Conservation (phyloP, 1,139 yeast species). For the Yamadazyma blattariae region DNA sequence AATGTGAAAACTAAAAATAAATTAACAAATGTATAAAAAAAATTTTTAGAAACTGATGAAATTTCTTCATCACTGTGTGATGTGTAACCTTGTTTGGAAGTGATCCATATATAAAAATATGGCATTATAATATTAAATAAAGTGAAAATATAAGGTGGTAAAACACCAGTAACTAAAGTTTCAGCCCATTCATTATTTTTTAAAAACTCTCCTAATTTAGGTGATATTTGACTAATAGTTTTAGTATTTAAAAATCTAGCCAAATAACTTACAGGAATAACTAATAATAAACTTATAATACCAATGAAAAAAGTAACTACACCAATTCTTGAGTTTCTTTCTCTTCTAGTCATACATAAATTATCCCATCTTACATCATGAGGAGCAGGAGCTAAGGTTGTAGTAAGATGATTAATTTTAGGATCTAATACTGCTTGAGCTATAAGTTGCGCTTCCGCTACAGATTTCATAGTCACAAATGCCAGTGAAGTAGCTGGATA, state of each 20-base stretch:
- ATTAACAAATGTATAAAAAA: slow-evolving; percentile 80
- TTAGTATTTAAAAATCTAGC: slow-evolving; percentile 70
- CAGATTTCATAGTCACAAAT: slow-evolving; percentile 81
- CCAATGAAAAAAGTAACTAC: slow-evolving; percentile 63
- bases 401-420: slow-evolving; percentile 65
- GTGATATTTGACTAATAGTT: slow-evolving; percentile 69
- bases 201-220: slow-evolving; percentile 64
- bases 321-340: slow-evolving; percentile 58
- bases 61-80: slow-evolving; percentile 82
- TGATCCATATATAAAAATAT: slow-evolving; percentile 67
- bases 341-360: slow-evolving; percentile 54
- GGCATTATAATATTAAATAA: slow-evolving; percentile 72
- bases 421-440: slow-evolving; percentile 89
- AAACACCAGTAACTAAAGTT: slow-evolving; percentile 70
- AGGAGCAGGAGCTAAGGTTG: slow-evolving; percentile 83
- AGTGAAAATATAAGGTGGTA: slow-evolving; percentile 76
- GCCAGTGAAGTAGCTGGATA: slow-evolving; percentile 66
- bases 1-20: slow-evolving; percentile 80
- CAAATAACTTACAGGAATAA: slow-evolving; percentile 70
- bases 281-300: slow-evolving; percentile 60
- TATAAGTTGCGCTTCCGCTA: slow-evolving; percentile 84
- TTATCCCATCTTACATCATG: slow-evolving; percentile 83
- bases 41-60: slow-evolving; percentile 75
- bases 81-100: slow-evolving; percentile 69
- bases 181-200: slow-evolving; percentile 55